Evolutionary conservation across 257 asterid genomes (phyloP).

Genomic region (Forsythia suspensa): DNA sequence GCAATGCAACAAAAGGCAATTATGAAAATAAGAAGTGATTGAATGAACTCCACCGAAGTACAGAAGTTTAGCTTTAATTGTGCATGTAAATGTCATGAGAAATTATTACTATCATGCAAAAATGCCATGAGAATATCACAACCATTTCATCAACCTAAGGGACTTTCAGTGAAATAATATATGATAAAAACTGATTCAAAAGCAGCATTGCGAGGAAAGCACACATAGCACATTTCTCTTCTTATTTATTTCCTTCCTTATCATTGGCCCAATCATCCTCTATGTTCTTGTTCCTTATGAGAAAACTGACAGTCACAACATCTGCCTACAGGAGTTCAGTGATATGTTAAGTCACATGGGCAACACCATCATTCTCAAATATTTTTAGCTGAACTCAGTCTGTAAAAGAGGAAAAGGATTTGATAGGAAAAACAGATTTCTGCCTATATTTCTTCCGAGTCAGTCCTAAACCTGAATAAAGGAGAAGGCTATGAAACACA

Average conservation of each 20-base stretch:
- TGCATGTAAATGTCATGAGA: neutral
- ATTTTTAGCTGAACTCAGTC: neutral
- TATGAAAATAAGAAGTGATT: neutral
- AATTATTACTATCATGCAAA: neutral
- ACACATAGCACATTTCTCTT: neutral
- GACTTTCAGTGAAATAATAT: neutral
- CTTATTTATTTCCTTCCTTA: neutral
- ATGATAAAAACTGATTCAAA: neutral
- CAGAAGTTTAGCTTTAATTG: neutral
- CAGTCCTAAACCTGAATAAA: neutral
- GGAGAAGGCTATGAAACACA: neutral
- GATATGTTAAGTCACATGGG: neutral
- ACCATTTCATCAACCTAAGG: neutral
- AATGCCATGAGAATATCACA: neutral
- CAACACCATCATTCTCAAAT: neutral
- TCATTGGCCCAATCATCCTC: neutral
- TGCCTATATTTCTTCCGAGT: neutral
- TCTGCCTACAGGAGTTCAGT: neutral
- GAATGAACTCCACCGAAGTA: conserved; percentile 10
- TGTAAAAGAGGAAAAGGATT: neutral
- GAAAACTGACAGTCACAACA: neutral
- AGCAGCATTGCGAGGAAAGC: neutral
- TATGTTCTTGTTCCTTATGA: neutral
- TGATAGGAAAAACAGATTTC: neutral
- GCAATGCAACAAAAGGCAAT: conserved; percentile 22